A percentile compares a stretch with the other conserved stretches of the same genome.
Evolutionary conservation across 2,329 filamentous ascomycete species (phyloP).

Genomic region (Cordyceps militaris): DNA sequence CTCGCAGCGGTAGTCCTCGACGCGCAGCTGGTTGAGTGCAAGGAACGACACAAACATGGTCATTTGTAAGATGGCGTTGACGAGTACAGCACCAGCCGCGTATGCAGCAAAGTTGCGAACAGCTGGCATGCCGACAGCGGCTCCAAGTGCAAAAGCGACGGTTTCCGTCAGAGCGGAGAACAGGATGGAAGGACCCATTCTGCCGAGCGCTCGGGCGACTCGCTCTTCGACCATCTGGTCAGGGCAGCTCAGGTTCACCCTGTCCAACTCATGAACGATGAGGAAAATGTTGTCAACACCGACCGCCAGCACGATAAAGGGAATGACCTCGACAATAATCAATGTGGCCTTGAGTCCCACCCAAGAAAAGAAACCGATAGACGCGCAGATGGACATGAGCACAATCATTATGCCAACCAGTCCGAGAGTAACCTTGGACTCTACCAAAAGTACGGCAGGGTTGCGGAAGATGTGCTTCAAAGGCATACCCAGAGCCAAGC

Average conservation of each 20-base stretch:
- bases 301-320: slow-evolving; percentile 91
- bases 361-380: slow-evolving; percentile 90
- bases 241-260: slow-evolving; percentile 85
- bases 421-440: slow-evolving; percentile 96
- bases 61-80: slow-evolving; percentile 94
- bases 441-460: slow-evolving; percentile 76
- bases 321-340: slow-evolving; percentile 97
- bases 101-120: slow-evolving; percentile 97
- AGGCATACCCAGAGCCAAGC: slow-evolving; percentile 82
- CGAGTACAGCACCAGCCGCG: slow-evolving; percentile 89
- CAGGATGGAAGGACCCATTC: slow-evolving; percentile 94
- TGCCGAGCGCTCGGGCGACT: slow-evolving; percentile 79
- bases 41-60: slow-evolving; percentile 95
- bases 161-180: slow-evolving; percentile 95
- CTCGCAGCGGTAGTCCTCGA: slow-evolving; percentile 82
- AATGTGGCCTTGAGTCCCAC: slow-evolving; percentile 87
- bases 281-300: slow-evolving; percentile 99
- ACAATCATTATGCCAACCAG: slow-evolving; percentile 92
- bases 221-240: slow-evolving; percentile 82
- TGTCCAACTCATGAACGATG: slow-evolving; percentile 95
- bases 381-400: slow-evolving; percentile 92
- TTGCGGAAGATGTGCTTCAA: slow-evolving; percentile 72
- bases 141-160: slow-evolving; percentile 83
- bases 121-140: slow-evolving; percentile 94
- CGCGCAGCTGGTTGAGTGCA: slow-evolving; percentile 81